Evolutionary conservation across 2,329 filamentous ascomycete species (phyloP), one percentile per base, ranked within the genome.

Genomic region (Volutella citrinella): DNA sequence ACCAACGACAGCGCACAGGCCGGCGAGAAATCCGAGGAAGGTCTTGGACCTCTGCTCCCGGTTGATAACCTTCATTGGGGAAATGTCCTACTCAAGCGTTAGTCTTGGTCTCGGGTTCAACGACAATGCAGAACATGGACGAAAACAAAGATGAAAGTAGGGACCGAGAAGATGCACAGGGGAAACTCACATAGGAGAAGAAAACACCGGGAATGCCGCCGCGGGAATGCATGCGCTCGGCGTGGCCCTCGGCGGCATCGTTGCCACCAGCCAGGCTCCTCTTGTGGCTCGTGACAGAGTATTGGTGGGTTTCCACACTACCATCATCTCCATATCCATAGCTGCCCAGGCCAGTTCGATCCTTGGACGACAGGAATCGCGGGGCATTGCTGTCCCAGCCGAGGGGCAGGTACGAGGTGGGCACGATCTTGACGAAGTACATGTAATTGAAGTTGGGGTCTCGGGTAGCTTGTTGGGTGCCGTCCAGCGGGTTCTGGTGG

Each of bases 401-500:
- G 3, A 98, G 76, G 4, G 93, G 89, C 17, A 97, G 76, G 61
- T 97, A 98, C 2, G 89, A 91, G 3, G 93, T 98, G 4, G 87
- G 88, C 19, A 98, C 93, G 37, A 98, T 93, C 73, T 98, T 98
- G 65, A 98, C 76, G 64, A 98, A 98, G 72, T 98, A 98, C 88
- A 97, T 95, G 64, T 83, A 98, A 70, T 96, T 98, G 73, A 76
- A 96, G 46, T 85, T 85, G 49, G 87, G 78, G 55, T 96, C 89
- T 21, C 76, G 69, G 3, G 88, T 94, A 32, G 73, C 66, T 69
- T 97, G 89, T 45, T 76, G 69, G 5, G 84, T 86, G 33, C 76
- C 74, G 56, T 98, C 94, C 5, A 98, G 78, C 5, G 93, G 93
- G 64, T 97, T 96, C 49, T 87, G 65, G 63, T 97, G 89, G 65